These are phyloP conservation scores for Colletotrichum nymphaeae DNA, from an alignment of 2,329 filamentous ascomycete genomes.

Conservation along the genomic window DNA sequence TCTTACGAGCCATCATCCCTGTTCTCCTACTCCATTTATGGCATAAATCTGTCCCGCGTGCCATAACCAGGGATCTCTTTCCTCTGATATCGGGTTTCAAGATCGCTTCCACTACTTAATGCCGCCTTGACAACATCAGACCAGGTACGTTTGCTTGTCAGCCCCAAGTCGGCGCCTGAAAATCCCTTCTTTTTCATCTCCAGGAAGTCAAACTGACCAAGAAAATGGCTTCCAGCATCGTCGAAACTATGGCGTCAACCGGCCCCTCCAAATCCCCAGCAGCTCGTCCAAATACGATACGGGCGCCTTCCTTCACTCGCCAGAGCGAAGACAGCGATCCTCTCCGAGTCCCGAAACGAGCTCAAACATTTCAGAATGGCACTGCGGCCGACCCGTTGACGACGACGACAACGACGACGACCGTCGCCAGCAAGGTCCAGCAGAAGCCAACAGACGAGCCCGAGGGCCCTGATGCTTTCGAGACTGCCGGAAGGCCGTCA, in stretches of 20 bases:
- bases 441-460: slow-evolving; percentile 37
- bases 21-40: slow-evolving; percentile 29
- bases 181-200: background rate
- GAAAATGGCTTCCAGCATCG: slow-evolving; percentile 29
- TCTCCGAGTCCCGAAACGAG: slow-evolving; percentile 53
- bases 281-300: slow-evolving; percentile 44
- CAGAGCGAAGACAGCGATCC: slow-evolving; percentile 46
- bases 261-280: slow-evolving; percentile 42
- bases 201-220: slow-evolving; percentile 9
- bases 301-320: slow-evolving; percentile 45
- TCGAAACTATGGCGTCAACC: slow-evolving; percentile 47
- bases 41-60: slow-evolving; percentile 31
- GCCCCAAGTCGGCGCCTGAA: background rate
- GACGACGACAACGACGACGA: background rate
- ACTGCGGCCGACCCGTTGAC: slow-evolving; percentile 42
- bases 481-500: slow-evolving; percentile 49
- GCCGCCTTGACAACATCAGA: slow-evolving; percentile 22
- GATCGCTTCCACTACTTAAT: slow-evolving; percentile 28
- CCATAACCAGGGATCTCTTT: slow-evolving; percentile 30
- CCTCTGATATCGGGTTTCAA: slow-evolving; percentile 36
- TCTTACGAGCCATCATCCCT: slow-evolving; percentile 28
- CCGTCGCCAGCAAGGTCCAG: slow-evolving; percentile 7
- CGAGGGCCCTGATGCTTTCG: slow-evolving; percentile 60
- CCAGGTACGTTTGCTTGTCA: slow-evolving; percentile 4
- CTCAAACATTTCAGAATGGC: slow-evolving; percentile 59